These are phyloP conservation scores for Leccinum pachyderme DNA, from an alignment of 1,284 basidiomycete species.

Conservation along the genomic window DNA sequence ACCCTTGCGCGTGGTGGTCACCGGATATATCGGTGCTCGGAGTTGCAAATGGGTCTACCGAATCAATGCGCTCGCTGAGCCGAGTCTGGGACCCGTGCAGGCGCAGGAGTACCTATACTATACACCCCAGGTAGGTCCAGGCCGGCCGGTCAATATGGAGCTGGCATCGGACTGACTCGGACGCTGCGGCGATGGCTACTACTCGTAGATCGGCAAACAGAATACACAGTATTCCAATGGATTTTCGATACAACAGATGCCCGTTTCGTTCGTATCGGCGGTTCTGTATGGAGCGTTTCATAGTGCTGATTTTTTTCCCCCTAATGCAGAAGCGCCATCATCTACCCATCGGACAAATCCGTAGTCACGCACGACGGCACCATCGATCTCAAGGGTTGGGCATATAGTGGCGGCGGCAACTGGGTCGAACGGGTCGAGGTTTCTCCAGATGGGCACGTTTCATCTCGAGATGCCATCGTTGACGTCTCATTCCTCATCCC, in stretches of 20 bases:
- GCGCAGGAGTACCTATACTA: conserved; percentile 55
- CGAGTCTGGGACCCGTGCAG: conserved; percentile 53
- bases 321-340: conserved; percentile 17
- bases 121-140: conserved; percentile 10
- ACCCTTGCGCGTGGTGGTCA: conserved; percentile 52
- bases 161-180: too few species aligned
- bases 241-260: conserved; percentile 23
- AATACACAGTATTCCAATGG: conserved; percentile 18
- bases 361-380: conserved; percentile 50
- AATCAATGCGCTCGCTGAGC: conserved; percentile 49
- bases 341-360: conserved; percentile 41
- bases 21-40: conserved; percentile 60
- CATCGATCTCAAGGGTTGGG: conserved; percentile 49
- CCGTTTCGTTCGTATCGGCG: conserved; percentile 14
- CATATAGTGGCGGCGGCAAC: conserved; percentile 55
- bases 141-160: not conserved
- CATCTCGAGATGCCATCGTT: not conserved
- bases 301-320: not conserved
- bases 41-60: conserved; percentile 57
- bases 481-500: not conserved
- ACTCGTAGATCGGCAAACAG: conserved; percentile 14
- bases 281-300: not conserved
- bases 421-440: conserved; percentile 58
- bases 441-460: conserved; percentile 47
- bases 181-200: not conserved